Percentiles rank a stretch among this genome's conserved stretches.
phyloP scores from a whole-genome alignment of 805 yeast species.

The Saturnispora dispora region DNA sequence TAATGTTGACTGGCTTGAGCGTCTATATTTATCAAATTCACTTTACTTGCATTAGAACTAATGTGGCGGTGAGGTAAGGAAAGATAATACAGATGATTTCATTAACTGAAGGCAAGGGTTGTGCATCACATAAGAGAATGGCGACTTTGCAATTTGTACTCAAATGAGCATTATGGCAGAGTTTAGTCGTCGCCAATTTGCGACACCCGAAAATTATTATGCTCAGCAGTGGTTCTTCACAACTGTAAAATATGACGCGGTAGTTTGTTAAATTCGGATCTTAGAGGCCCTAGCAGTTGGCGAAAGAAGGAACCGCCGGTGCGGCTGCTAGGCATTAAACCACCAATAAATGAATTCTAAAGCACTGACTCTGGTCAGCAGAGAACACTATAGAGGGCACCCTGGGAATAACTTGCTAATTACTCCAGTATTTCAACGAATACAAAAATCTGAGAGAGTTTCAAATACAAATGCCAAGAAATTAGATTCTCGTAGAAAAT shows the following conservation, averaged over 20 bases:
- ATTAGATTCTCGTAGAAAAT: background rate
- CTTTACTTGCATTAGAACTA: too few species aligned
- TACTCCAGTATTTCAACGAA: background rate
- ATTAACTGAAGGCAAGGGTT: too few species aligned
- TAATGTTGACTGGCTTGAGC: too few species aligned
- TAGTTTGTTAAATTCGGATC: background rate
- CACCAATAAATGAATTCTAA: background rate
- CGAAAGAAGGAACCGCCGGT: background rate
- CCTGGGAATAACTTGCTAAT: background rate
- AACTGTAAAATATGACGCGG: background rate
- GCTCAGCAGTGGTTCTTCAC: background rate
- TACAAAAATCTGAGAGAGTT: background rate
- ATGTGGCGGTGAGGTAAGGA: too few species aligned
- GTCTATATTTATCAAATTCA: too few species aligned
- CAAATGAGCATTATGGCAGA: background rate
- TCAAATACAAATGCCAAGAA: background rate
- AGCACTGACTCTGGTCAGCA: background rate
- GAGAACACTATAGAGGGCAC: background rate
- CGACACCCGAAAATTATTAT: too few species aligned
- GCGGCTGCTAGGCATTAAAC: background rate
- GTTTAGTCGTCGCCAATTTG: background rate
- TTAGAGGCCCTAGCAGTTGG: background rate
- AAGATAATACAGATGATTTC: too few species aligned
- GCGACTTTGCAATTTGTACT: background rate
- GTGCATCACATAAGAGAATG: background rate